A percentile compares a stretch with the other conserved stretches of the same genome.
phyloP scores from a whole-genome alignment of 257 asterid genomes.

The Oldenlandia corymbosa region DNA sequence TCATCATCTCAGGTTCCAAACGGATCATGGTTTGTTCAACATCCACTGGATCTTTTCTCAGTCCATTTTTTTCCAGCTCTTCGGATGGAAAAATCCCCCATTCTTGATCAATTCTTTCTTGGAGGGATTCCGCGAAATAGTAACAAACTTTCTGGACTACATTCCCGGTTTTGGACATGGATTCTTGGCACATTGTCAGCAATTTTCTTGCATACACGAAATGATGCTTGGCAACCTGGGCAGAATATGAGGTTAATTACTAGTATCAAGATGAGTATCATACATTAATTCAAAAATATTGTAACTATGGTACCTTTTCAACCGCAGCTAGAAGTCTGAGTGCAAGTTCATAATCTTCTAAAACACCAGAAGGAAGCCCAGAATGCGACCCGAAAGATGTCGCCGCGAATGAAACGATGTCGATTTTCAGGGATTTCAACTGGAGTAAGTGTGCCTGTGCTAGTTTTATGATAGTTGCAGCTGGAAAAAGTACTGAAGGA shows the following conservation, averaged over 20 bases:
- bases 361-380: constrained; percentile 25
- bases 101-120: constrained; percentile 25
- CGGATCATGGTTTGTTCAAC: constrained; percentile 6
- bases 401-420: neutral
- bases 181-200: constrained; percentile 21
- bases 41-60: neutral
- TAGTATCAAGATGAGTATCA: too few species aligned
- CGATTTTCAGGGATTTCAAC: neutral
- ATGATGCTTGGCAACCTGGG: constrained; percentile 26
- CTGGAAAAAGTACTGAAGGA: neutral
- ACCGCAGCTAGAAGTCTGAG: constrained; percentile 41
- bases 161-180: constrained; percentile 24
- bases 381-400: neutral
- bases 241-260: too few species aligned
- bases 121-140: constrained; percentile 26
- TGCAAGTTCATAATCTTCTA: constrained; percentile 37
- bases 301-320: too few species aligned
- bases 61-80: constrained; percentile 10
- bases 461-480: neutral
- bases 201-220: constrained; percentile 30
- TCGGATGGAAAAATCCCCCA: constrained; percentile 16
- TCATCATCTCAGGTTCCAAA: neutral
- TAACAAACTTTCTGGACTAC: constrained; percentile 25
- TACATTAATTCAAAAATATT: too few species aligned
- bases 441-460: neutral